Percentiles rank a stretch among this genome's conserved stretches.
Evolutionary conservation across 2,329 filamentous ascomycete species (phyloP).

Genomic region (Tothia fuscella): DNA sequence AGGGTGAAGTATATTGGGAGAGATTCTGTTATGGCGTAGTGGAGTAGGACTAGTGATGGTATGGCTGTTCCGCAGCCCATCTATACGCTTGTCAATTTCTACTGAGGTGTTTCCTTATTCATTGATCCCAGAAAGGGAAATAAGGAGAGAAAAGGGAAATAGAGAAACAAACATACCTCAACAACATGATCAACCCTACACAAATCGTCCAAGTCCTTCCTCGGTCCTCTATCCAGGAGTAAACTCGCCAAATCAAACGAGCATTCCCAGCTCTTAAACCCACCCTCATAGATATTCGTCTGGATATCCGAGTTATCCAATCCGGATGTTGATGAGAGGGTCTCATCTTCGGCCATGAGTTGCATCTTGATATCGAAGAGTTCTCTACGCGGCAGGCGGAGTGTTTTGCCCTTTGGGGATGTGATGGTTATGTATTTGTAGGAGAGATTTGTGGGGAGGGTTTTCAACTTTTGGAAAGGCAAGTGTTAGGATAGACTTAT

Average conservation of each 20-base stretch:
- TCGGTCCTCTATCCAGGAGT: constrained; percentile 35
- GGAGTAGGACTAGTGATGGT: constrained; percentile 59
- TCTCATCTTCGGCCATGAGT: constrained; percentile 57
- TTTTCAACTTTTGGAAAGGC: no score
- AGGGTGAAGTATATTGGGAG: constrained; percentile 49
- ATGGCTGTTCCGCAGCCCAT: constrained; percentile 70
- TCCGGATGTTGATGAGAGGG: constrained; percentile 31
- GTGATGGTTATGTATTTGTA: constrained; percentile 51
- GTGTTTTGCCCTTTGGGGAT: constrained; percentile 42
- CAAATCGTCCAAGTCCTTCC: constrained; percentile 38
- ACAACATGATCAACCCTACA: constrained; percentile 37
- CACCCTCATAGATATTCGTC: constrained; percentile 74
- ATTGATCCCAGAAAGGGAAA: no score
- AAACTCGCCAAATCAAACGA: constrained; percentile 67
- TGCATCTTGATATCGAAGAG: constrained; percentile 73
- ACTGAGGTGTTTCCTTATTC: not conserved
- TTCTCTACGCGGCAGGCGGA: constrained; percentile 58
- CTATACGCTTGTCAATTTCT: constrained; percentile 27
- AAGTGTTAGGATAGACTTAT: no score
- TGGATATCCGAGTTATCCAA: constrained; percentile 62
- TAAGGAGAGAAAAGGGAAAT: no score
- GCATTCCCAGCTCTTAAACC: constrained; percentile 86
- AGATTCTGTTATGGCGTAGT: constrained; percentile 42
- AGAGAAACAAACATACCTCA: no score
- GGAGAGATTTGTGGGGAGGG: constrained; percentile 61